A percentile compares a stretch with the other conserved stretches of the same genome.
Conservation (phyloP, 2,329 filamentous ascomycete genomes). For the Pyrenophora tritici-repentis region DNA sequence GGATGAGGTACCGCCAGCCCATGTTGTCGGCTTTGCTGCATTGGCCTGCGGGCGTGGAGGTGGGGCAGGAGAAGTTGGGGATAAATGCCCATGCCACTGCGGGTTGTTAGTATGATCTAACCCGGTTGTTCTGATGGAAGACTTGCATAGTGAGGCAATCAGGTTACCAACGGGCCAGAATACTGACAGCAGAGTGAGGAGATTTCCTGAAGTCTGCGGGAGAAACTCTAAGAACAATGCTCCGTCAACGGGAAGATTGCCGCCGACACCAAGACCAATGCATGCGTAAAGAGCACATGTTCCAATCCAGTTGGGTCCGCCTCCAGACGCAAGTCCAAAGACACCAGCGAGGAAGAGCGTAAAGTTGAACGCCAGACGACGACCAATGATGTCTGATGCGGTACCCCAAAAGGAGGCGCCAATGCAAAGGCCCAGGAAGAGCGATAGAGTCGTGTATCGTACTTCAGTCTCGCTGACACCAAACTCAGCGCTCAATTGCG, state of each 20-base stretch:
- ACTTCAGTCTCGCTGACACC: constrained; percentile 70
- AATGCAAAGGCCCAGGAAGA: constrained; percentile 76
- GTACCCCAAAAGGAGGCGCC: constrained; percentile 83
- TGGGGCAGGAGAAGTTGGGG: constrained; percentile 63
- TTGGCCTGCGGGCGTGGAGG: constrained; percentile 19
- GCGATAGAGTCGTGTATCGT: constrained; percentile 77
- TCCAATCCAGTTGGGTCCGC: constrained; percentile 67
- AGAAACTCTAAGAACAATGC: constrained; percentile 84
- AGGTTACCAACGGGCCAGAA: constrained; percentile 89
- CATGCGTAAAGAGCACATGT: constrained; percentile 48
- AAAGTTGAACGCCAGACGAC: constrained; percentile 79
- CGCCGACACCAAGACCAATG: constrained; percentile 54
- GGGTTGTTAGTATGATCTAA: constrained; percentile 24
- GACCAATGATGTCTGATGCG: constrained; percentile 76
- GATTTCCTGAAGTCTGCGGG: constrained; percentile 71
- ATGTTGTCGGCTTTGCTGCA: constrained; percentile 61
- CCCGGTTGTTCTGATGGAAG: too few species aligned
- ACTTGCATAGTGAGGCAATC: constrained; percentile 54
- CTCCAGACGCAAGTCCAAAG: constrained; percentile 74
- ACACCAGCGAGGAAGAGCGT: constrained; percentile 75
- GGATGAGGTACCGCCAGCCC: constrained; percentile 77
- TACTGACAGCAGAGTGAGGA: constrained; percentile 79
- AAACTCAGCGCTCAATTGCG: constrained; percentile 76
- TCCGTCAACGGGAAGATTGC: constrained; percentile 78
- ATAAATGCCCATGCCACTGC: constrained; percentile 76